Evolutionary conservation across 2,329 filamentous ascomycete genomes (phyloP), one percentile per base, ranked within the genome.

Genomic region (Aspergillus fumigatus): DNA sequence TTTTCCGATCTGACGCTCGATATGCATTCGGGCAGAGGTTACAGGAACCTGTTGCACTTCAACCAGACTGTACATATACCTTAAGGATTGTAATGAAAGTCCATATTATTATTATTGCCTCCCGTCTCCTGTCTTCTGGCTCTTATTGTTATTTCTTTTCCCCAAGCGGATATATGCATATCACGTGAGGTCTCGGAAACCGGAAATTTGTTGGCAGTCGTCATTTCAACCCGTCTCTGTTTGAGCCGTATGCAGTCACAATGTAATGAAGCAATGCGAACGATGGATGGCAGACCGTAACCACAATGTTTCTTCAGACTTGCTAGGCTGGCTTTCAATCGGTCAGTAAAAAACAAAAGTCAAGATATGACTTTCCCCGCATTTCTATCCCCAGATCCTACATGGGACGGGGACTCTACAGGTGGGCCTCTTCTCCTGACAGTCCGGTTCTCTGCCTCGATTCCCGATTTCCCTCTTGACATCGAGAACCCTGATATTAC

Each of bases 401-500:
- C 48, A 32, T 53, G 40, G 38, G 58, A 41, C 23, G 38, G 51
- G 14, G 29, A 25, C 52, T 59, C 50, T 27, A 51, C 62, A 19
- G 17, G 52, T 19, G 56, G 67, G 23, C 57, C 62, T 14, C 81
- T 96, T 55, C 86, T 88, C 67, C 81, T 97, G 48, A 93, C 90
- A 40, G 87, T 97, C 72, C 92, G 93, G 73, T 97, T 99, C 82
- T 91, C 91, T 53, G 87, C 88, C 58, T 87, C 90, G 1, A 83
- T 93, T 56, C 88, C 91, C 17, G 94, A 97, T 72, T 83, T 97
- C 41, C 83, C 88, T 43, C 83, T 97, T 58, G 86, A 90, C 67
- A 85, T 97, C 67, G 73, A 84, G 50, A 77, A 80, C 5, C 90
- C 92, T 0, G 74, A 80, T 50, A 79, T 80, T 32, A 92, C 88